Evolutionary conservation across 176 grass and related monocot species (phyloP), one percentile per base, ranked within the genome.

Genomic region (Avena sativa): DNA sequence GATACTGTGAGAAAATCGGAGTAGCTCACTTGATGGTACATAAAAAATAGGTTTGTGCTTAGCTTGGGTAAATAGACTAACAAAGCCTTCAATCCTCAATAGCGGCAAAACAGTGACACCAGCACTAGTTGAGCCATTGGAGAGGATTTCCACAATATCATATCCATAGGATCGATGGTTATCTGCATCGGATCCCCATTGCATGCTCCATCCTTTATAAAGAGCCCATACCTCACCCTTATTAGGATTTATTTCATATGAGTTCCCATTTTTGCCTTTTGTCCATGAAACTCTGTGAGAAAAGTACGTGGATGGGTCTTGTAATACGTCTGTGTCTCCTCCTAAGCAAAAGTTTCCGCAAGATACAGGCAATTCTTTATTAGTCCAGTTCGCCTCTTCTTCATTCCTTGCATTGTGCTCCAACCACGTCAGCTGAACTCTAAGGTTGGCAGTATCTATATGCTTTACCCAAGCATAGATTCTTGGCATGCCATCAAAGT

Each of bases 141-240:
- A 90, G 19, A 95, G 16, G 28, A 95, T 81, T 87, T 98, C 85
- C 52, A 95, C 85, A 63, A 95, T 49, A 72, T 95, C 93, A 66
- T 98, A 95, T 48, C 86, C 88, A 80, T 88, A 95, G 36, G 72
- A 85, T 65, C 32, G 32, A 34, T 34, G 32, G 32, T 34, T 34
- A 34, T 88, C 84, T 82, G 96, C 77, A 88, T 95, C 87, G 26
- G 84, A 93, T 57, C 81, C 80, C 96, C 96, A 98, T 12, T 89
- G 83, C 51, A 84, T 91, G 88, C 86, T 88, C 96, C 96, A 98
- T 47, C 88, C 82, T 90, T 95, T 98, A 64, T 86, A 94, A 81
- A 98, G 65, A 80, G 96, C 90, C 96, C 96, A 98, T 56, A 98
- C 87, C 74, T 95, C 96, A 88, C 90, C 96, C 74, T 89, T 91